Percentiles rank a stretch among this genome's conserved stretches.
These are phyloP conservation scores for Wickerhamomyces tratensis DNA, from an alignment of 805 yeast genomes.

Conservation along the genomic window DNA sequence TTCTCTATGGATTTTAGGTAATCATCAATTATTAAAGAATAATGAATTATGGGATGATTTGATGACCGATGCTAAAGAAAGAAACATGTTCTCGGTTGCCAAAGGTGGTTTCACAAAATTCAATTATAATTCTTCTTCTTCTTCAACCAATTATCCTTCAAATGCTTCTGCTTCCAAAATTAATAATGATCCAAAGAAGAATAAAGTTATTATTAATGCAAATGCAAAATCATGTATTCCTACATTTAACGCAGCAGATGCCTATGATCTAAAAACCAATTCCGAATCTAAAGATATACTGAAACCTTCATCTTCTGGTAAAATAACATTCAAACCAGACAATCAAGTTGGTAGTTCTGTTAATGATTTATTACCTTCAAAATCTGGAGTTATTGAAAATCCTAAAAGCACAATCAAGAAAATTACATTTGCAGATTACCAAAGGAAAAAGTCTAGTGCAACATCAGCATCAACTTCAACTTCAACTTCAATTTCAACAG, in stretches of 20 bases:
- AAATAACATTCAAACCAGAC: too few relatives aligned
- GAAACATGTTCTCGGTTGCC: constrained; percentile 23
- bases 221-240: not conserved
- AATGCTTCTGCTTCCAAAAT: too few relatives aligned
- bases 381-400: too few relatives aligned
- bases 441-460: too few relatives aligned
- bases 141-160: too few relatives aligned
- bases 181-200: too few relatives aligned
- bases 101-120: constrained; percentile 12
- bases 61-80: constrained; percentile 49
- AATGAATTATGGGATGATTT: constrained; percentile 70
- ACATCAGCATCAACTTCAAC: too few relatives aligned
- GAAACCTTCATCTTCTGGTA: not conserved
- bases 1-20: constrained; percentile 89
- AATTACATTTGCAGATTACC: not conserved
- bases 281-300: not conserved
- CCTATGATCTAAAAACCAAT: not conserved
- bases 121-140: too few relatives aligned
- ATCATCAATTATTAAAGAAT: constrained; percentile 49
- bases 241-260: not conserved
- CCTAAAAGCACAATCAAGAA: not conserved
- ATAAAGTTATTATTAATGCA: too few relatives aligned
- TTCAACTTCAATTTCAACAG: too few relatives aligned
- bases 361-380: too few relatives aligned
- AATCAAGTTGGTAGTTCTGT: too few relatives aligned